Evolutionary conservation across 305 asterid species (phyloP).

Genomic region (Solanum aculeatissimum): DNA sequence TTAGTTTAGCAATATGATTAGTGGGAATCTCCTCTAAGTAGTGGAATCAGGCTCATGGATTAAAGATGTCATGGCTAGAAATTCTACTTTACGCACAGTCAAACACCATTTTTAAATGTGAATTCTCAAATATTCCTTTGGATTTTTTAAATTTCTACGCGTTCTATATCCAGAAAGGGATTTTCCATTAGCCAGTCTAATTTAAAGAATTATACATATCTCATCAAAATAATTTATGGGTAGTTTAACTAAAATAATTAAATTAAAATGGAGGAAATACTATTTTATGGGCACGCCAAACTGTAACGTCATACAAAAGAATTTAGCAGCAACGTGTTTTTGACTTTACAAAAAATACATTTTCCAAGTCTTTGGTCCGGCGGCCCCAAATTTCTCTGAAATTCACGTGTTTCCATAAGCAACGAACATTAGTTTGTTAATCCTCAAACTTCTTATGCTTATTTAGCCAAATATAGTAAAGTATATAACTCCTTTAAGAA

Average conservation of each 20-base stretch:
- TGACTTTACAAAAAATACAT: neutral
- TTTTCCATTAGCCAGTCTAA: neutral
- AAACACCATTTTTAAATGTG: neutral
- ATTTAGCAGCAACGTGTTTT: neutral
- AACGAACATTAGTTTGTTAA: neutral
- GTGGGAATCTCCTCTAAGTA: no score
- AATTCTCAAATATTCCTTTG: neutral
- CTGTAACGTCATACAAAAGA: neutral
- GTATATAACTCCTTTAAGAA: no score
- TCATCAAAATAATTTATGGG: neutral
- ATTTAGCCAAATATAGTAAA: no score
- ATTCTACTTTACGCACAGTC: neutral
- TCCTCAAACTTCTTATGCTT: neutral
- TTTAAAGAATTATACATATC: neutral
- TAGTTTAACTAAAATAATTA: neutral
- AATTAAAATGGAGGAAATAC: neutral
- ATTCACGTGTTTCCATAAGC: neutral
- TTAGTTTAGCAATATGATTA: no score
- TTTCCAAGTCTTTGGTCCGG: neutral
- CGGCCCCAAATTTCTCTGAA: neutral
- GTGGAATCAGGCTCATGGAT: neutral
- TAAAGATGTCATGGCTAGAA: neutral
- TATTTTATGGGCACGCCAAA: neutral
- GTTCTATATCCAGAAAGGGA: neutral
- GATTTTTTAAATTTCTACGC: no score